Evolutionary conservation across 2,329 filamentous ascomycete species (phyloP).

Genomic region (Colletotrichum truncatum): DNA sequence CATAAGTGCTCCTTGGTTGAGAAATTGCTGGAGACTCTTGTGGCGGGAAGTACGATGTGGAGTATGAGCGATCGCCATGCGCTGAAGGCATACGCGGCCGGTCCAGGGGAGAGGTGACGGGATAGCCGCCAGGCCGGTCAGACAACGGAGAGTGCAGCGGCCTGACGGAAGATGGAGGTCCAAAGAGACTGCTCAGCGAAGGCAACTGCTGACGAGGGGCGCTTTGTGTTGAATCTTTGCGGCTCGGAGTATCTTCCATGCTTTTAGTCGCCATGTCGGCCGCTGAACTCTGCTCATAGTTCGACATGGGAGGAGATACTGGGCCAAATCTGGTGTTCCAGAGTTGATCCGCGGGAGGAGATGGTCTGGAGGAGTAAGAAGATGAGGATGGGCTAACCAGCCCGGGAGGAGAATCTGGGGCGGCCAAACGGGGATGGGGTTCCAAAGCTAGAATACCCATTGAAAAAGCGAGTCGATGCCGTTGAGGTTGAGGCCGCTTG

Average conservation of each 20-base stretch:
- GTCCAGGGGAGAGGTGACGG: slow-evolving; percentile 57
- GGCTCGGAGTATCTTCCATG: slow-evolving; percentile 46
- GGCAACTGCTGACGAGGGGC: slow-evolving; percentile 60
- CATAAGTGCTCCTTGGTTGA: slow-evolving; percentile 57
- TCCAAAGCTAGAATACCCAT: slow-evolving; percentile 66
- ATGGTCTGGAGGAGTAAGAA: slow-evolving; percentile 55
- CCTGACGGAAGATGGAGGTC: slow-evolving; percentile 53
- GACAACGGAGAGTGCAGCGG: slow-evolving; percentile 55
- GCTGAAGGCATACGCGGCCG: slow-evolving; percentile 50
- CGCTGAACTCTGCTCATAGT: slow-evolving; percentile 60
- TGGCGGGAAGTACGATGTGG: slow-evolving; percentile 58
- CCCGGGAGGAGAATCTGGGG: slow-evolving; percentile 64
- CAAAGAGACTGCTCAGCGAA: slow-evolving; percentile 66
- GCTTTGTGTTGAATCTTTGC: slow-evolving; percentile 42
- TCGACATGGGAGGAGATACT: slow-evolving; percentile 66
- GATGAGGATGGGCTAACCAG: slow-evolving; percentile 61
- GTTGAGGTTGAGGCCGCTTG: background rate
- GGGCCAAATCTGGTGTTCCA: slow-evolving; percentile 49
- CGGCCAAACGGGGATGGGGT: slow-evolving; percentile 58
- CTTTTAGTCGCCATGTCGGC: slow-evolving; percentile 53
- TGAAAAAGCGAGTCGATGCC: slow-evolving; percentile 45
- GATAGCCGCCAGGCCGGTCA: slow-evolving; percentile 54
- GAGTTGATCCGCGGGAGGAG: slow-evolving; percentile 53
- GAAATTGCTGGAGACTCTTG: slow-evolving; percentile 45
- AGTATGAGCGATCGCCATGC: slow-evolving; percentile 47